Percentiles rank a stretch among this genome's conserved stretches.
Conservation (phyloP, 805 yeast genomes). For the Wickerhamiella nectarea region DNA sequence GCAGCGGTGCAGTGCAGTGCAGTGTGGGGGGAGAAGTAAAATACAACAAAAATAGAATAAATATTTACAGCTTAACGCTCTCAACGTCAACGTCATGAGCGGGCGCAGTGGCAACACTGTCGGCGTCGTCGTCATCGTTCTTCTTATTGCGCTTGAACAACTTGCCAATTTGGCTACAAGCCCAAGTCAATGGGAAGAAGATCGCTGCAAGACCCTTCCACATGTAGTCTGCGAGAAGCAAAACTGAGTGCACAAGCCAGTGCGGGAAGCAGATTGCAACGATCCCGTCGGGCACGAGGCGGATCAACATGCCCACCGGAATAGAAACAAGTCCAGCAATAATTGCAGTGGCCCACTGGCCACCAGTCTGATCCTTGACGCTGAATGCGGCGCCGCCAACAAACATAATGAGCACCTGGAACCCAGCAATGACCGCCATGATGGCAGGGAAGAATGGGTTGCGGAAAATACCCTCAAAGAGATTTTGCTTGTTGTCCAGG, state of each 20-base stretch:
- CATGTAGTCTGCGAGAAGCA: constrained; percentile 14
- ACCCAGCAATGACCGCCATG: constrained; percentile 59
- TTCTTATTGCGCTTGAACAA: constrained; percentile 10
- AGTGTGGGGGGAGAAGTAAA: neutral
- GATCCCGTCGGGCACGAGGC: constrained; percentile 76
- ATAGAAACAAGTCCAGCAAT: constrained; percentile 67
- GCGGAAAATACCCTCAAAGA: constrained; percentile 66
- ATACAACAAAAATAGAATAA: neutral
- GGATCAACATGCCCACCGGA: constrained; percentile 63
- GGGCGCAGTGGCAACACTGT: constrained; percentile 1
- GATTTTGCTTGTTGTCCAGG: constrained; percentile 70
- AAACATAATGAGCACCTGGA: constrained; percentile 83
- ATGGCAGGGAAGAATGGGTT: constrained; percentile 73
- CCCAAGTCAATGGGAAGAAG: constrained; percentile 18
- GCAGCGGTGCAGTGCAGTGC: no score
- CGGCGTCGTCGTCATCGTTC: constrained; percentile 19
- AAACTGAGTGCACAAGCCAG: constrained; percentile 30
- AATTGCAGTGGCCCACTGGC: constrained; percentile 82
- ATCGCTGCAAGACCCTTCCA: constrained; percentile 20
- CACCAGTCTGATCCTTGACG: constrained; percentile 61
- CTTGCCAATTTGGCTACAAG: neutral
- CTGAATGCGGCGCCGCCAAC: constrained; percentile 96
- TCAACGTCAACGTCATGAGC: no score
- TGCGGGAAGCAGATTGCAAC: constrained; percentile 53
- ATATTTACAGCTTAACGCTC: neutral